phyloP scores from a whole-genome alignment of 257 asterid species.

The Nicotiana noctiflora region DNA sequence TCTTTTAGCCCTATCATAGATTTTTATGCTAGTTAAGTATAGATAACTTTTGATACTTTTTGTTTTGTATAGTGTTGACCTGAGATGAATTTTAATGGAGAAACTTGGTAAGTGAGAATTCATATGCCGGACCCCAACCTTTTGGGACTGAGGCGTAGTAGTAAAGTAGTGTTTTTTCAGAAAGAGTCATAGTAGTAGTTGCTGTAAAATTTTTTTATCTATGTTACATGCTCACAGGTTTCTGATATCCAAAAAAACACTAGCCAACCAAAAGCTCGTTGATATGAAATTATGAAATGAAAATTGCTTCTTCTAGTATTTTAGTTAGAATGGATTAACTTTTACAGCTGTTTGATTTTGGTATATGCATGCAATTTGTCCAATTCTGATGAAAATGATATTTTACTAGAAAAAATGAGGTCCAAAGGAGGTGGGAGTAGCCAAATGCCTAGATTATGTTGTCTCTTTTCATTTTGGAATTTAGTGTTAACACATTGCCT shows the following conservation, averaged over 20 bases:
- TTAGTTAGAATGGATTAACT: not conserved
- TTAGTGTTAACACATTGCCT: not conserved
- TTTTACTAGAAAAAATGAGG: not conserved
- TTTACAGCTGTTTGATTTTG: not conserved
- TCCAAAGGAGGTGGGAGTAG: not conserved
- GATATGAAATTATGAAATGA: not conserved
- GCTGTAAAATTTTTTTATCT: no score
- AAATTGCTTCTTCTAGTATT: not conserved
- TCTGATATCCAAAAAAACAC: not conserved
- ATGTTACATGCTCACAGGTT: no score
- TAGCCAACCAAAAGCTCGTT: not conserved
- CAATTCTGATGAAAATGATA: not conserved
- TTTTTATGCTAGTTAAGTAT: no score
- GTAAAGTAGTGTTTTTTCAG: no score
- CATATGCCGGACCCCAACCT: no score
- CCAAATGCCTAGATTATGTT: not conserved
- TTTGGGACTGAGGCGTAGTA: no score
- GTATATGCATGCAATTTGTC: not conserved
- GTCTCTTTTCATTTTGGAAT: not conserved
- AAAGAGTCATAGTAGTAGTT: no score
- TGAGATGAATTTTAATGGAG: no score
- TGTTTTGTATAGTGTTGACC: no score
- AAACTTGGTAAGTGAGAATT: no score
- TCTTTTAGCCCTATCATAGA: no score
- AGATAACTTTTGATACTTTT: no score